Evolutionary conservation across 306 rosid species (phyloP), one percentile per base, ranked within the genome.

Genomic region (Pyrus bretschneideri): DNA sequence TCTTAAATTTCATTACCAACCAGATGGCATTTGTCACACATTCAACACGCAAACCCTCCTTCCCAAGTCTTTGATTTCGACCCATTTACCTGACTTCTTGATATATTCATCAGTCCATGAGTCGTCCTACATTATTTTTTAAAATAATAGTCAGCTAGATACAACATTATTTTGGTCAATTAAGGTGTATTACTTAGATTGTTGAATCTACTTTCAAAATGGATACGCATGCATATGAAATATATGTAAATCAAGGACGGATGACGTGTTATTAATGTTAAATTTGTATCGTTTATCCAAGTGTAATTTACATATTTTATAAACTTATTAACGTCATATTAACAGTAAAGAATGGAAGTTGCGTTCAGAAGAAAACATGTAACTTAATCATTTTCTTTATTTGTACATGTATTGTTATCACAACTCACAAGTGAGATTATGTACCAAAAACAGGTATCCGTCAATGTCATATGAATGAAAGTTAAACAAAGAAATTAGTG

Each of bases 381-480:
- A 51, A 15, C 21, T 51, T 6, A 4, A 64, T 64, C 10, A 61
- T 25, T 61, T 61, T 61, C 44, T 17, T 64, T 31, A 3, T 64
- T 18, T 17, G 25, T 63, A 63, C 11, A 11, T 35, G 46, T 30
- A 31, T 17, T 35, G 49, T 9, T 38, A 6, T 29, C 21, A 15
- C 21, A 51, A 17, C 55, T 15, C 55, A 65, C 74, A 60, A 69
- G 21, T 68, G 74, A 81, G 69, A 83, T 75, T 72, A 66, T 67
- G 9, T 61, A 27, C 62, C 31, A 27, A 80, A 44, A 80, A 72
- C 72, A 76, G 67, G 75, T 78, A 65, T 71, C 68, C 42, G 30
- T 76, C 40, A 30, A 9, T 45, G 54, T 74, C 78, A 62, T 77
- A 81, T 7, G 80, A 77, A 74, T 76, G 38, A 81, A 78, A 61